These are phyloP conservation scores for Monosporascus cannonballus DNA, from an alignment of 2,329 filamentous ascomycete genomes.

Conservation along the genomic window DNA sequence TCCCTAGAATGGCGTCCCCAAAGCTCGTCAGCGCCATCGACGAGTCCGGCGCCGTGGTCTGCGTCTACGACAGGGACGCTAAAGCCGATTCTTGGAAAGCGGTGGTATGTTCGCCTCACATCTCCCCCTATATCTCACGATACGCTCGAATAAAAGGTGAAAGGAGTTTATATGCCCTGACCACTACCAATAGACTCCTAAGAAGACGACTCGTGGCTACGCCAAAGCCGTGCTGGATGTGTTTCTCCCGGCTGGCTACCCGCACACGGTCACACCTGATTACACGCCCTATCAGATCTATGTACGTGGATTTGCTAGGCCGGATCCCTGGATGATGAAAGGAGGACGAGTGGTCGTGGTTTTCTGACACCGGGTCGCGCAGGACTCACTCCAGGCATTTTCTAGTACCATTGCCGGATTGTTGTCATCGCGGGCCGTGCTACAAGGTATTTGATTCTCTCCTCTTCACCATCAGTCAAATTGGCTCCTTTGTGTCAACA, in stretches of 20 bases:
- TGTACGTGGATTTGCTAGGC: constrained; percentile 14
- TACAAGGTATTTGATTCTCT: constrained; percentile 41
- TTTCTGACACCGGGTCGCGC: not conserved
- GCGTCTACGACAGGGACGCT: constrained; percentile 50
- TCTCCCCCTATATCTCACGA: not conserved
- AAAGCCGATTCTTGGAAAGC: constrained; percentile 34
- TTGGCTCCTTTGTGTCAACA: no score
- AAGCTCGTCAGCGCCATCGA: constrained; percentile 18
- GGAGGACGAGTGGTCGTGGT: not conserved
- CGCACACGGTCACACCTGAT: constrained; percentile 77
- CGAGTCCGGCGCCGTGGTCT: constrained; percentile 18
- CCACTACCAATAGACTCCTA: constrained; percentile 5
- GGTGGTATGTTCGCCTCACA: constrained; percentile 1
- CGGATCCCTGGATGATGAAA: not conserved
- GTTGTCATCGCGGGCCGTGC: constrained; percentile 74
- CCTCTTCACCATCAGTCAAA: constrained; percentile 20
- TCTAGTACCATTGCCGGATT: constrained; percentile 75
- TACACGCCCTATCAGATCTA: constrained; percentile 68
- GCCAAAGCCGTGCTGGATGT: constrained; percentile 52
- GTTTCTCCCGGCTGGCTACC: constrained; percentile 84
- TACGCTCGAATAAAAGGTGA: not conserved
- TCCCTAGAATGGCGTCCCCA: constrained; percentile 1
- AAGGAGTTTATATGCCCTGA: not conserved
- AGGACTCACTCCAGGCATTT: constrained; percentile 77
- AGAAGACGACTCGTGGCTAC: constrained; percentile 14